A percentile compares a stretch with the other conserved stretches of the same genome.
Evolutionary conservation across 768 basidiomycete genomes (phyloP).

Genomic region (Ramaria sp.): DNA sequence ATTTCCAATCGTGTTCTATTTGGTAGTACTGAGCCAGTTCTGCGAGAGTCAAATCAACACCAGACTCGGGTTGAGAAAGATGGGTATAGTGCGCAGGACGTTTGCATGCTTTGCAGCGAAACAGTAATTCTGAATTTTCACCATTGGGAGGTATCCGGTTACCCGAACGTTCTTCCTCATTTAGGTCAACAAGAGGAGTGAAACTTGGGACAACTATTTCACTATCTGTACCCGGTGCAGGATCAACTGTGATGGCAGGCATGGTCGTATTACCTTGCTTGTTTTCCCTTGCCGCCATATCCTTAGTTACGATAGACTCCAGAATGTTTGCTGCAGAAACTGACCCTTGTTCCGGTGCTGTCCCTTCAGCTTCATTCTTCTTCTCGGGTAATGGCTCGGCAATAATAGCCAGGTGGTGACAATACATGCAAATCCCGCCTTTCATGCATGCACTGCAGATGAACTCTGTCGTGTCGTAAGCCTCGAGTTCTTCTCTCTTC

Average conservation of each 20-base stretch:
- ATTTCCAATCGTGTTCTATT: conserved; percentile 44
- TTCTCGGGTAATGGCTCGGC: conserved; percentile 26
- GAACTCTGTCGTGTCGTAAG: conserved; percentile 64
- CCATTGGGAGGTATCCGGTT: neutral
- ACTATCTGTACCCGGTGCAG: neutral
- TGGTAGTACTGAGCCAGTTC: conserved; percentile 59
- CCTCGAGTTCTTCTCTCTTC: conserved; percentile 36
- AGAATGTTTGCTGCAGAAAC: neutral
- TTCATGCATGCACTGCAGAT: conserved; percentile 67
- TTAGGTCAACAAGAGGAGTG: neutral
- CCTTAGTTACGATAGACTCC: neutral
- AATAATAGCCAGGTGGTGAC: conserved; percentile 44
- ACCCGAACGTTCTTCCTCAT: too few species aligned
- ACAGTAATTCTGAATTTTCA: conserved; percentile 34
- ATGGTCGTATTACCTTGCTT: neutral
- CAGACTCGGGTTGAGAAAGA: conserved; percentile 36
- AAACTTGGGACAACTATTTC: neutral
- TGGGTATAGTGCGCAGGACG: conserved; percentile 76
- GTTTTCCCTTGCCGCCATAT: neutral
- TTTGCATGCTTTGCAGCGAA: conserved; percentile 77
- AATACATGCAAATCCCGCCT: conserved; percentile 71
- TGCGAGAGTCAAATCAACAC: conserved; percentile 20
- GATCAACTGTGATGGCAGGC: neutral
- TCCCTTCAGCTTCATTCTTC: conserved; percentile 16
- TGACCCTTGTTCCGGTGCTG: neutral